Conservation (phyloP, 257 asterid genomes). For the Ligustrum vulgare region DNA sequence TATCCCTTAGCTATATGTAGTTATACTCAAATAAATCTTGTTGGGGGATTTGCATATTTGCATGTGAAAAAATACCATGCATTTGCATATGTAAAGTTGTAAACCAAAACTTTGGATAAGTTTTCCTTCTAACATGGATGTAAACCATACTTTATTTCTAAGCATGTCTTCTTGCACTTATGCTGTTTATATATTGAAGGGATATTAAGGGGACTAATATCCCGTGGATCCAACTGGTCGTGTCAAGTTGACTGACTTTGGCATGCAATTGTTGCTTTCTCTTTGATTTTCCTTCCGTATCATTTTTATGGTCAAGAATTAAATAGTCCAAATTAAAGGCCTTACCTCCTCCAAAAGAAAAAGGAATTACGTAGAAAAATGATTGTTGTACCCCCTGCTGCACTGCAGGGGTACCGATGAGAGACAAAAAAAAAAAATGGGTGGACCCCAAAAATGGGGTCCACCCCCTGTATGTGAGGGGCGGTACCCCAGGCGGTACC, state of each 20-base stretch:
- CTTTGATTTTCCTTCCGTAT: not conserved
- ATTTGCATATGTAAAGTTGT: slow-evolving; percentile 26
- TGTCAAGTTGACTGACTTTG: slow-evolving; percentile 91
- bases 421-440: too few species aligned
- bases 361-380: too few species aligned
- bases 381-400: too few species aligned
- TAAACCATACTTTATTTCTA: not conserved
- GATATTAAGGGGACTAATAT: slow-evolving; percentile 98
- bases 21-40: slow-evolving; percentile 89
- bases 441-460: too few species aligned
- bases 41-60: slow-evolving; percentile 88
- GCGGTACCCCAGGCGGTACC: too few species aligned
- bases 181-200: slow-evolving; percentile 43
- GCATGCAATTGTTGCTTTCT: slow-evolving; percentile 61
- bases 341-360: not conserved
- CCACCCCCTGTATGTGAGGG: too few species aligned
- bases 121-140: slow-evolving; percentile 24
- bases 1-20: slow-evolving; percentile 92
- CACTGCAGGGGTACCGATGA: too few species aligned
- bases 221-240: slow-evolving; percentile 96
- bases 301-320: not conserved
- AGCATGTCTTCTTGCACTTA: slow-evolving; percentile 10
- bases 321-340: not conserved
- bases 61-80: slow-evolving; percentile 84
- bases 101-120: slow-evolving; percentile 14